A percentile compares a stretch with the other conserved stretches of the same genome.
phyloP scores from a whole-genome alignment of 1,139 yeast genomes.

The Protomyces macrosporus region DNA sequence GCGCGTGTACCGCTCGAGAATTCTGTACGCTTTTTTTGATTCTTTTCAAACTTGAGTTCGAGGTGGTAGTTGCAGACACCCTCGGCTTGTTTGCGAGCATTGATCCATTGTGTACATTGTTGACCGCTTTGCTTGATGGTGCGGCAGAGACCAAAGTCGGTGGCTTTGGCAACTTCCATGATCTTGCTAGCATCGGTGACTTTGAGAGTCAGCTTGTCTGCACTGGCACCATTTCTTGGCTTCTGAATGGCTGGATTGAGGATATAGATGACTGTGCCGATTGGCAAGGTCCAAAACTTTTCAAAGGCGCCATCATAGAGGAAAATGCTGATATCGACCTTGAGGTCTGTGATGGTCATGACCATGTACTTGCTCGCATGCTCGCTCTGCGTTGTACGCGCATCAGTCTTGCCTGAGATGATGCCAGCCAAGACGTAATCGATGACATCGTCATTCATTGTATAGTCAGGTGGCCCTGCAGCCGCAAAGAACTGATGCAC shows the following conservation, averaged over 20 bases:
- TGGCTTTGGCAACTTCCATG: slow-evolving; percentile 67
- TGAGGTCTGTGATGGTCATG: slow-evolving; percentile 64
- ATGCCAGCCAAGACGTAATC: slow-evolving; percentile 76
- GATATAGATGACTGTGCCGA: slow-evolving; percentile 70
- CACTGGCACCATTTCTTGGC: slow-evolving; percentile 34
- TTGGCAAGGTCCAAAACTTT: slow-evolving; percentile 62
- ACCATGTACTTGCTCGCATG: slow-evolving; percentile 53
- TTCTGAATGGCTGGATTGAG: slow-evolving; percentile 63
- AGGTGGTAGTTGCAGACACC: slow-evolving; percentile 64
- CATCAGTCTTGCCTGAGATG: slow-evolving; percentile 53
- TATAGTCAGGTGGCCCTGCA: slow-evolving; percentile 61
- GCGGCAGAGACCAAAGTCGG: slow-evolving; percentile 65
- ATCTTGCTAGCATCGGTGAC: slow-evolving; percentile 48
- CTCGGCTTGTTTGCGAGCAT: slow-evolving; percentile 45
- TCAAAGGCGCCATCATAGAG: slow-evolving; percentile 65
- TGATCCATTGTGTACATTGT: slow-evolving; percentile 57
- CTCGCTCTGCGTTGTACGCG: slow-evolving; percentile 39
- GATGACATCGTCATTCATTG: slow-evolving; percentile 56
- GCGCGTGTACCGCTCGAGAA: slow-evolving; percentile 28
- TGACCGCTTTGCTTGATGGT: slow-evolving; percentile 46
- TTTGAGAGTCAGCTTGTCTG: slow-evolving; percentile 56
- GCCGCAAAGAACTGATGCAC: slow-evolving; percentile 58
- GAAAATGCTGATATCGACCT: slow-evolving; percentile 53
- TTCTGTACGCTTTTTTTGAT: slow-evolving; percentile 35
- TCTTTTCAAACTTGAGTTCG: slow-evolving; percentile 52